Evolutionary conservation across 192 early-diverging fungal genomes (phyloP).

Genomic region (Radiomyces spectabilis): DNA sequence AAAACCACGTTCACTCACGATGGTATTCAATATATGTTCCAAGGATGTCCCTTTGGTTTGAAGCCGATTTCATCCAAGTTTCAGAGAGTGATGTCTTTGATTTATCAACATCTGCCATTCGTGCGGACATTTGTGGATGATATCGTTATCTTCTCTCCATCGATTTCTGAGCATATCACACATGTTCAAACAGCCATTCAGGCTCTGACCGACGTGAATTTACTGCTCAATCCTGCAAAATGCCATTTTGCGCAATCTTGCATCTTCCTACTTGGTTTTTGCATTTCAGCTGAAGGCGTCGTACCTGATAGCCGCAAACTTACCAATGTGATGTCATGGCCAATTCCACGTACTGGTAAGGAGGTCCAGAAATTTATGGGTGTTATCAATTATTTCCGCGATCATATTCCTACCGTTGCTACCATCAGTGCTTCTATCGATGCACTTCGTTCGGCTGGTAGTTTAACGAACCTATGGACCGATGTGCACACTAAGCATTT

Average conservation of each 20-base stretch:
- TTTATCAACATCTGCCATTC: not conserved
- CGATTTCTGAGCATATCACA: not conserved
- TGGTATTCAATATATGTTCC: constrained; percentile 15
- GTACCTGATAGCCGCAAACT: constrained; percentile 15
- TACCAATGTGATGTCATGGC: constrained; percentile 9
- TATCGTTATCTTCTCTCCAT: not conserved
- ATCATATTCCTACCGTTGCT: constrained; percentile 8
- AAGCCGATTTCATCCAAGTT: constrained; percentile 10
- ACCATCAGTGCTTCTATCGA: constrained; percentile 10
- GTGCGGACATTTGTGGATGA: not conserved
- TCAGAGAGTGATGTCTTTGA: constrained; percentile 2
- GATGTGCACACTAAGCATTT: not conserved
- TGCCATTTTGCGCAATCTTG: constrained; percentile 10
- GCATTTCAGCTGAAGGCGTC: constrained; percentile 2
- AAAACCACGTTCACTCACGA: constrained; percentile 10
- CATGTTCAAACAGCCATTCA: not conserved
- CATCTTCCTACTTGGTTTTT: constrained; percentile 1
- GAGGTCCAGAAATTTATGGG: constrained; percentile 16
- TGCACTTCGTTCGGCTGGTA: not conserved
- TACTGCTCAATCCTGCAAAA: constrained; percentile 15
- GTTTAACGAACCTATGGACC: not conserved
- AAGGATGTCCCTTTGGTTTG: constrained; percentile 19
- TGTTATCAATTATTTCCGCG: constrained; percentile 20
- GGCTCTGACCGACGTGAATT: constrained; percentile 3
- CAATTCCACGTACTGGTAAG: constrained; percentile 10